These are phyloP conservation scores for Corylus heterophylla DNA, from an alignment of 306 rosid species.

Conservation along the genomic window DNA sequence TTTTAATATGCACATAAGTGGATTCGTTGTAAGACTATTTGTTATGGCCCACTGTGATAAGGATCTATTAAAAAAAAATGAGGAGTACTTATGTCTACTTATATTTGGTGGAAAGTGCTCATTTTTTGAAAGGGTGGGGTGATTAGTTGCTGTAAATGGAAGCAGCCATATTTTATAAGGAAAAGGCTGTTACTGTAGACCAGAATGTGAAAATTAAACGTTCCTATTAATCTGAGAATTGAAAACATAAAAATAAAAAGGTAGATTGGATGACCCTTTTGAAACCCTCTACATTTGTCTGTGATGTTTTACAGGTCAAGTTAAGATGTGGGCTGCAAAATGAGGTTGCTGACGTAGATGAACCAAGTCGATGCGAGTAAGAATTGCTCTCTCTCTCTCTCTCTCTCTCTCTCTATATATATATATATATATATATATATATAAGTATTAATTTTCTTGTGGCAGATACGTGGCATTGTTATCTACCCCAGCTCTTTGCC, in stretches of 20 bases:
- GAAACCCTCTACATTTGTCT: slow-evolving; percentile 16
- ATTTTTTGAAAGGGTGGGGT: background rate
- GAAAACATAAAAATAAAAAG: background rate
- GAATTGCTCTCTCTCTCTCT: slow-evolving; percentile 22
- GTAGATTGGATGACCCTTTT: slow-evolving; percentile 3
- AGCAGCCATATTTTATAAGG: background rate
- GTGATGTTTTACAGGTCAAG: slow-evolving; percentile 61
- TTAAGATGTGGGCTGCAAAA: slow-evolving; percentile 84
- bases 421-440: slow-evolving; percentile 17
- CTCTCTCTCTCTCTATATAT: slow-evolving; percentile 15
- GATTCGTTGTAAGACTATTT: background rate
- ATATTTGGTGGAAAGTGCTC: background rate
- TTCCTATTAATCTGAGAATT: too few relatives aligned
- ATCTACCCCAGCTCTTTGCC: slow-evolving; percentile 80
- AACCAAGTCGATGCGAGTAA: slow-evolving; percentile 99
- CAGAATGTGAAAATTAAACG: background rate
- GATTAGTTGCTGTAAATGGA: background rate
- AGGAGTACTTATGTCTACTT: background rate
- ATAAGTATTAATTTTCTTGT: slow-evolving; percentile 25
- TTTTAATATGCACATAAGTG: background rate
- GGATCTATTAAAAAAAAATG: background rate
- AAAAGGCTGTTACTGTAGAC: background rate
- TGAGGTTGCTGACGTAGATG: slow-evolving; percentile 88
- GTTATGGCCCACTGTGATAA: background rate
- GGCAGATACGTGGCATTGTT: slow-evolving; percentile 84